A percentile compares a stretch with the other conserved stretches of the same genome.
Conservation (phyloP, 2,329 filamentous ascomycete genomes). For the Pseudopithomyces maydicus region DNA sequence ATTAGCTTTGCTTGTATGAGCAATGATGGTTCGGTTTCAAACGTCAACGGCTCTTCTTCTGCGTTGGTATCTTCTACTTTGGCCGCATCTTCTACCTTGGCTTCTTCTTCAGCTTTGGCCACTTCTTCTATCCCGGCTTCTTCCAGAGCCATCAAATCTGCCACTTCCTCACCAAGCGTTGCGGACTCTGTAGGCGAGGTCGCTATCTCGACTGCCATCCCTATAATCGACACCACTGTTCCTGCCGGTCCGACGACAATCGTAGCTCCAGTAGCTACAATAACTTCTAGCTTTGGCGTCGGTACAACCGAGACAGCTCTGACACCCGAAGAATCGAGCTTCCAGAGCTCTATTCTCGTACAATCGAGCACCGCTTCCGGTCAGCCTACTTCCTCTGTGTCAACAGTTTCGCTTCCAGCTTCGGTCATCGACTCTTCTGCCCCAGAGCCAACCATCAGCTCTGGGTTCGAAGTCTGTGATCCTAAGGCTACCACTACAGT, state of each 20-base stretch:
- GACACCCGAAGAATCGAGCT: background rate
- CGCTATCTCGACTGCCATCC: slow-evolving; percentile 2
- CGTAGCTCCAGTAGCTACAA: background rate
- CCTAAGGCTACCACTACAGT: background rate
- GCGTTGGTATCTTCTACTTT: too few species aligned
- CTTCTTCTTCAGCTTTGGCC: too few species aligned
- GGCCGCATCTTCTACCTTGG: slow-evolving; percentile 11
- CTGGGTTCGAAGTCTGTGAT: background rate
- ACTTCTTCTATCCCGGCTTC: slow-evolving; percentile 12
- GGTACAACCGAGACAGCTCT: background rate
- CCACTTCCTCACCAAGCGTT: slow-evolving; percentile 2
- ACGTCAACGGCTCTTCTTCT: background rate
- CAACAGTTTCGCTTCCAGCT: background rate
- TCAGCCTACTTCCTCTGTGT: background rate
- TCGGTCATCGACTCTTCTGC: background rate
- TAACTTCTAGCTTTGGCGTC: background rate
- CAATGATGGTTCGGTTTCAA: slow-evolving; percentile 18
- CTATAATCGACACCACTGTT: slow-evolving; percentile 14
- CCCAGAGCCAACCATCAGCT: slow-evolving; percentile 1
- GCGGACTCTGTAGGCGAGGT: slow-evolving; percentile 1
- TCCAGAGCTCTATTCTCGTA: slow-evolving; percentile 4
- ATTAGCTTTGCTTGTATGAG: slow-evolving; percentile 62
- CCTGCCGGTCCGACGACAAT: slow-evolving; percentile 19
- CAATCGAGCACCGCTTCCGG: slow-evolving; percentile 6
- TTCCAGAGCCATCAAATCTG: background rate